These are phyloP conservation scores for Rhizopus stolonifer DNA, from an alignment of 371 early-diverging fungal genomes.

Conservation along the genomic window DNA sequence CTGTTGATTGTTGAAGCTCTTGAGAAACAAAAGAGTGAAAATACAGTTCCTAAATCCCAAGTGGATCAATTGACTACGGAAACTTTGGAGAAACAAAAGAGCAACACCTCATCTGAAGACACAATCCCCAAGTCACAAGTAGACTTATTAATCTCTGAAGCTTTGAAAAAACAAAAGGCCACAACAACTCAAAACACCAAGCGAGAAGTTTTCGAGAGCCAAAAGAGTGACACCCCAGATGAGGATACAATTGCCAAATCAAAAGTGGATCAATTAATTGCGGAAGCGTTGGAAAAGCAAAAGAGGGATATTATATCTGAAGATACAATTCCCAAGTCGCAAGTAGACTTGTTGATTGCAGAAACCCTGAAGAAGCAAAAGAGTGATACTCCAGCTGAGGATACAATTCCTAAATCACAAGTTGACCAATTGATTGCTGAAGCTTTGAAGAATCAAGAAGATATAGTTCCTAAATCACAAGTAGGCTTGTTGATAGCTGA, in stretches of 20 bases:
- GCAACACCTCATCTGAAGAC: not conserved
- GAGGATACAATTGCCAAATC: not conserved
- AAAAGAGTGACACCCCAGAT: not conserved
- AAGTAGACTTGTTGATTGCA: not conserved
- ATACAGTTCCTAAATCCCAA: not conserved
- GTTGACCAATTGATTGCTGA: not conserved
- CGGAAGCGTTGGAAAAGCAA: constrained; percentile 7
- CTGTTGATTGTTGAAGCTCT: not conserved
- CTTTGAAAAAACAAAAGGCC: constrained; percentile 4
- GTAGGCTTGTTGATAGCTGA: not conserved
- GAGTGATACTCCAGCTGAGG: not conserved
- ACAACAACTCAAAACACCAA: not conserved
- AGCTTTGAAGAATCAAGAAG: not conserved
- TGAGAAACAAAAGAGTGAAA: constrained; percentile 2
- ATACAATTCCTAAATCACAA: not conserved
- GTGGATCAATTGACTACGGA: not conserved
- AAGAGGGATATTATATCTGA: not conserved
- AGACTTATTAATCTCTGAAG: not conserved
- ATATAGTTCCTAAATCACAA: not conserved
- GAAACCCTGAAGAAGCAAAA: constrained; percentile 10
- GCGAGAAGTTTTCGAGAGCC: too few species aligned
- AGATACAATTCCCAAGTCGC: not conserved
- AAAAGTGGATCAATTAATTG: not conserved
- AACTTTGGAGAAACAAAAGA: constrained; percentile 8
- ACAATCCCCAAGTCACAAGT: not conserved